Conservation (phyloP, 1,284 basidiomycete genomes). For the Heterobasidion irregulare region DNA sequence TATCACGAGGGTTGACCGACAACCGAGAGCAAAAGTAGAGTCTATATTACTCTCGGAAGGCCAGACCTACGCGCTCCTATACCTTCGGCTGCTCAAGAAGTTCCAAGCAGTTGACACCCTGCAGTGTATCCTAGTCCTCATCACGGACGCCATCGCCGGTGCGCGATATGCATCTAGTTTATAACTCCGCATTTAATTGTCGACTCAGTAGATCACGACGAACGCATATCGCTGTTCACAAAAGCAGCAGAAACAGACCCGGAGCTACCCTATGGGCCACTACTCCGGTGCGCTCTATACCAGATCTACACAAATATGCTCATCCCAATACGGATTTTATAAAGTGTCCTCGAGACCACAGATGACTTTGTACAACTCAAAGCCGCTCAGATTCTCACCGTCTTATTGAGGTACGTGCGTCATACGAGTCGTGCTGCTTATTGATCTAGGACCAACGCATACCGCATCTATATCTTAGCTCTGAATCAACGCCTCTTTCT, state of each 20-base stretch:
- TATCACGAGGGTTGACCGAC: conserved; percentile 85
- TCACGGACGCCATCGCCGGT: conserved; percentile 87
- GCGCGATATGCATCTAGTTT: conserved; percentile 11
- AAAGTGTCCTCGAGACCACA: conserved; percentile 73
- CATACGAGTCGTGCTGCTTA: no score
- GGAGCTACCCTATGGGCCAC: conserved; percentile 78
- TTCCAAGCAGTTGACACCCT: conserved; percentile 90
- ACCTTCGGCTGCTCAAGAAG: conserved; percentile 88
- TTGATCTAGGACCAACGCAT: background rate
- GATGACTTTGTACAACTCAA: conserved; percentile 95
- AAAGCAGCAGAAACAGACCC: conserved; percentile 52
- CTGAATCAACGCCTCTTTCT: conserved; percentile 45
- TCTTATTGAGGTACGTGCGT: conserved; percentile 62
- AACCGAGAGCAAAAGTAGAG: conserved; percentile 67
- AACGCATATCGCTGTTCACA: conserved; percentile 70
- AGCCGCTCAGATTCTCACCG: conserved; percentile 80
- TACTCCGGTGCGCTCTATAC: conserved; percentile 57
- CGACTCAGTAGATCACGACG: conserved; percentile 55
- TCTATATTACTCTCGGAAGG: conserved; percentile 74
- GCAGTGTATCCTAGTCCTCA: conserved; percentile 87
- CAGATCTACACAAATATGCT: background rate
- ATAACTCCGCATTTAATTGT: background rate
- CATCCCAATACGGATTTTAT: conserved; percentile 5
- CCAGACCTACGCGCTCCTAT: conserved; percentile 79
- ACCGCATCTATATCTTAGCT: conserved; percentile 25